Percentiles rank a stretch among this genome's conserved stretches.
phyloP scores from a whole-genome alignment of 2,329 filamentous ascomycete genomes.

The Fusarium miscanthi region DNA sequence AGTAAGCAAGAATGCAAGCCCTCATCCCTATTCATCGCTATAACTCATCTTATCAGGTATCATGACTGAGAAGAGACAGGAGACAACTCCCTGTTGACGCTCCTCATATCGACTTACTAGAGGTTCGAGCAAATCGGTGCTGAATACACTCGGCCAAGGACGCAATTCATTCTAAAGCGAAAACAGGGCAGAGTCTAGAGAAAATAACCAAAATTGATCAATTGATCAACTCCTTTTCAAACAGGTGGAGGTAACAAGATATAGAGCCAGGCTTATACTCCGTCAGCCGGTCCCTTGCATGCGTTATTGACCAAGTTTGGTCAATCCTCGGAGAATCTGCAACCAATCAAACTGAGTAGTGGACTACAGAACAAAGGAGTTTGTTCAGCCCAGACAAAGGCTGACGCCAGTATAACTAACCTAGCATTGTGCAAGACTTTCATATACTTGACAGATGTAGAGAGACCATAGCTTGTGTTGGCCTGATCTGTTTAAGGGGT shows the following conservation, averaged over 20 bases:
- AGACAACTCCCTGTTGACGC: background rate
- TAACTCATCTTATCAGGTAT: background rate
- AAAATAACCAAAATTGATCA: background rate
- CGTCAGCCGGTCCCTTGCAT: slow-evolving; percentile 15
- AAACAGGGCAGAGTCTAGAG: background rate
- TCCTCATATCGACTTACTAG: too few species aligned
- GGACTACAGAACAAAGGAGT: slow-evolving; percentile 18
- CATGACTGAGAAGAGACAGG: background rate
- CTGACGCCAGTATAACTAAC: slow-evolving; percentile 2
- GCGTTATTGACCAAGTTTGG: slow-evolving; percentile 14
- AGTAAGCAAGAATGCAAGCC: background rate
- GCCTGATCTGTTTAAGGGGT: background rate
- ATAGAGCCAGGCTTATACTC: slow-evolving; percentile 1
- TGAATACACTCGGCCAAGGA: background rate
- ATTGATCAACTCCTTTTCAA: slow-evolving; percentile 9
- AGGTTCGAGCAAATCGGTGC: background rate
- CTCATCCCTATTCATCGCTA: background rate
- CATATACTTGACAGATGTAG: background rate
- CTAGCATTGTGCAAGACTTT: background rate
- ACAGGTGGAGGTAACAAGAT: slow-evolving; percentile 5
- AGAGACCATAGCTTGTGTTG: background rate
- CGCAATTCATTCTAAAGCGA: background rate
- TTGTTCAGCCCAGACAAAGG: slow-evolving; percentile 3
- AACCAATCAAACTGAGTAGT: slow-evolving; percentile 23
- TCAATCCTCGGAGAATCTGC: background rate